Percentiles rank a stretch among this genome's conserved stretches.
phyloP scores from a whole-genome alignment of 2,329 filamentous ascomycete species.

The Chalaropsis thielavioides region DNA sequence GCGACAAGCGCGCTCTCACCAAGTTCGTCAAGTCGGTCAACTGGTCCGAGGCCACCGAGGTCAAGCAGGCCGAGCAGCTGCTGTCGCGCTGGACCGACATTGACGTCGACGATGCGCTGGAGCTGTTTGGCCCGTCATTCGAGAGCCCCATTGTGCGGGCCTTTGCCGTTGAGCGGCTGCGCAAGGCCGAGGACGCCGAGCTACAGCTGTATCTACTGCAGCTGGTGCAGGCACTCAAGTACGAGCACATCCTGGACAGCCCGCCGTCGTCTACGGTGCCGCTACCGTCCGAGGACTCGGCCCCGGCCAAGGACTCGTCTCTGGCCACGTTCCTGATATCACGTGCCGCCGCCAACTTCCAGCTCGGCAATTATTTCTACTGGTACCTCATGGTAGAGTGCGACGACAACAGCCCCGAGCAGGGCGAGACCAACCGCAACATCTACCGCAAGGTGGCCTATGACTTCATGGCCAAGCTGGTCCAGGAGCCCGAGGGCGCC shows the following conservation, averaged over 20 bases:
- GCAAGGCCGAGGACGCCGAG: conserved; percentile 86
- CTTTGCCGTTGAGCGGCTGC: conserved; percentile 81
- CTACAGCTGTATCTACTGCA: conserved; percentile 82
- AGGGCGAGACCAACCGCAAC: conserved; percentile 59
- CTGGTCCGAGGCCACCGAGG: conserved; percentile 75
- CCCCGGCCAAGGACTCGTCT: conserved; percentile 51
- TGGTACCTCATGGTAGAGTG: conserved; percentile 99
- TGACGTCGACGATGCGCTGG: conserved; percentile 89
- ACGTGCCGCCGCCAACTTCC: conserved; percentile 74
- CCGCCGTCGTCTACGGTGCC: conserved; percentile 28
- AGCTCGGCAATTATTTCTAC: conserved; percentile 85
- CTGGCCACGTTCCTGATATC: conserved; percentile 80
- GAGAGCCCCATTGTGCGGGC: conserved; percentile 77
- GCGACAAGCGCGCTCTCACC: conserved; percentile 82
- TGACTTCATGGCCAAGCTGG: conserved; percentile 84
- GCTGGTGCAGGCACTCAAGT: conserved; percentile 89
- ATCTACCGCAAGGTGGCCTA: conserved; percentile 89
- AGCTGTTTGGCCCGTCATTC: conserved; percentile 82
- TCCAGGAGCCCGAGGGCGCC: conserved; percentile 52
- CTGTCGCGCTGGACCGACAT: conserved; percentile 92
- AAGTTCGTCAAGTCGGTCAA: conserved; percentile 98
- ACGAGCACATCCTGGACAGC: conserved; percentile 54
- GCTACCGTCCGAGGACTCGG: background rate
- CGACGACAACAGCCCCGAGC: conserved; percentile 66
- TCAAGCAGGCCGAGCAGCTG: conserved; percentile 77